These are phyloP conservation scores for Tylopilus vinaceipallidus DNA, from an alignment of 768 basidiomycete species.

Conservation along the genomic window DNA sequence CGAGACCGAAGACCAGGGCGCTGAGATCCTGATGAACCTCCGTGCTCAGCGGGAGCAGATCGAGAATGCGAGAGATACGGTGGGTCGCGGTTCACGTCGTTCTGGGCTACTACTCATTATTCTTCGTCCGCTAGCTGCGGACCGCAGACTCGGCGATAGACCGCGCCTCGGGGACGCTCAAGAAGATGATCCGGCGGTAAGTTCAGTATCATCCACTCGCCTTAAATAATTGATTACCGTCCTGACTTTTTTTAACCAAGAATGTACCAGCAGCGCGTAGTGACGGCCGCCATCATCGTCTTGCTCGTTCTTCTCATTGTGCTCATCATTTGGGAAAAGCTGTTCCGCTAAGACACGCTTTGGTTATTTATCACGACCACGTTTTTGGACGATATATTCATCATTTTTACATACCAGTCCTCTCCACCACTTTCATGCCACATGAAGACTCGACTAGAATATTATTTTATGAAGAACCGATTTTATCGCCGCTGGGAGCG, in stretches of 20 bases:
- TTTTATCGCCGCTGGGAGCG: no score
- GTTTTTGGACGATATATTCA: conserved; percentile 28
- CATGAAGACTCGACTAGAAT: no score
- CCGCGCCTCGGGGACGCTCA: conserved; percentile 86
- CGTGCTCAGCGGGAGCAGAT: conserved; percentile 91
- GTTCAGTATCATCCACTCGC: conserved; percentile 25
- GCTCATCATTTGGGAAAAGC: conserved; percentile 79
- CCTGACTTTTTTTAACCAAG: conserved; percentile 44
- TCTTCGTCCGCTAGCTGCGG: conserved; percentile 53
- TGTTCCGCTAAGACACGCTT: conserved; percentile 40
- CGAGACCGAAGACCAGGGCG: conserved; percentile 95
- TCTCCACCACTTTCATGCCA: not conserved
- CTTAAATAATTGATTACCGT: conserved; percentile 6
- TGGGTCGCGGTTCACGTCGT: conserved; percentile 34
- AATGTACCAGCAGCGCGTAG: conserved; percentile 94
- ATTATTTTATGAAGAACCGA: conserved; percentile 33
- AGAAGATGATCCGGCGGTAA: conserved; percentile 94
- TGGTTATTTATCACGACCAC: conserved; percentile 16
- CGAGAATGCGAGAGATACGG: conserved; percentile 87
- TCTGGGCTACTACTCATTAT: not conserved
- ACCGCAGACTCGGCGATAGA: conserved; percentile 89
- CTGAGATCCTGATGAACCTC: conserved; percentile 86
- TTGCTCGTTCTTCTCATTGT: conserved; percentile 82
- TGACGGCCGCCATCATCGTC: conserved; percentile 82
- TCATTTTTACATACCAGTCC: conserved; percentile 18